phyloP scores from a whole-genome alignment of 768 basidiomycete genomes.

The Naganishia onofrii region DNA sequence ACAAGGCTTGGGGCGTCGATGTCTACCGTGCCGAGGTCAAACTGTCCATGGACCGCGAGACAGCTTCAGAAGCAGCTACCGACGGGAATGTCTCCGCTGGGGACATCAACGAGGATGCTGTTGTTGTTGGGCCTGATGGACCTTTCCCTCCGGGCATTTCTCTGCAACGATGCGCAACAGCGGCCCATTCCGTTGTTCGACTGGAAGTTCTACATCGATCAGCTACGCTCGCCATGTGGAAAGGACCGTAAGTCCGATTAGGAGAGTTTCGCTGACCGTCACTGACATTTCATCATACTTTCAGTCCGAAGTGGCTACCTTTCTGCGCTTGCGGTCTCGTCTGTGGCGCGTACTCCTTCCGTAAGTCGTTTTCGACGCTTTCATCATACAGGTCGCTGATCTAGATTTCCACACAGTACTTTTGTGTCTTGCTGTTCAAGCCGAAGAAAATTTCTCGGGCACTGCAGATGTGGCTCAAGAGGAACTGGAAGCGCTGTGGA shows the following conservation, averaged over 20 bases:
- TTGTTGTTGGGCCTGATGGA: slow-evolving; percentile 27
- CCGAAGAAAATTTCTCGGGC: slow-evolving; percentile 35
- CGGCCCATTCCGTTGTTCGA: slow-evolving; percentile 50
- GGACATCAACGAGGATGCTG: slow-evolving; percentile 26
- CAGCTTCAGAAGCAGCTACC: background rate
- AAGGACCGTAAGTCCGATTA: slow-evolving; percentile 21
- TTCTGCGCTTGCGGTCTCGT: slow-evolving; percentile 51
- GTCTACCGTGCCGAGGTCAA: slow-evolving; percentile 32
- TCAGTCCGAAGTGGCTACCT: slow-evolving; percentile 47
- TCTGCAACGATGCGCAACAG: slow-evolving; percentile 47
- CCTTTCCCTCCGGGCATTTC: slow-evolving; percentile 49
- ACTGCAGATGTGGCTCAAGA: slow-evolving; percentile 33
- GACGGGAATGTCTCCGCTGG: slow-evolving; percentile 19
- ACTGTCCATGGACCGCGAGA: background rate
- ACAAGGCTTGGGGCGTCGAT: slow-evolving; percentile 52
- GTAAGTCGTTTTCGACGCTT: slow-evolving; percentile 2
- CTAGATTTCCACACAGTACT: slow-evolving; percentile 32
- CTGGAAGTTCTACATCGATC: slow-evolving; percentile 49
- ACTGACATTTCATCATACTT: background rate
- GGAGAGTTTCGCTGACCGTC: background rate
- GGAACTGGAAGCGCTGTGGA: slow-evolving; percentile 48
- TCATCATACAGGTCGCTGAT: background rate
- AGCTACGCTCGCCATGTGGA: slow-evolving; percentile 48
- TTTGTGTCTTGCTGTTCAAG: slow-evolving; percentile 48
- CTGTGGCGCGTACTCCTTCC: slow-evolving; percentile 49